Evolutionary conservation across 331 rosid species (phyloP).

Genomic region (Pyrus hybrid): DNA sequence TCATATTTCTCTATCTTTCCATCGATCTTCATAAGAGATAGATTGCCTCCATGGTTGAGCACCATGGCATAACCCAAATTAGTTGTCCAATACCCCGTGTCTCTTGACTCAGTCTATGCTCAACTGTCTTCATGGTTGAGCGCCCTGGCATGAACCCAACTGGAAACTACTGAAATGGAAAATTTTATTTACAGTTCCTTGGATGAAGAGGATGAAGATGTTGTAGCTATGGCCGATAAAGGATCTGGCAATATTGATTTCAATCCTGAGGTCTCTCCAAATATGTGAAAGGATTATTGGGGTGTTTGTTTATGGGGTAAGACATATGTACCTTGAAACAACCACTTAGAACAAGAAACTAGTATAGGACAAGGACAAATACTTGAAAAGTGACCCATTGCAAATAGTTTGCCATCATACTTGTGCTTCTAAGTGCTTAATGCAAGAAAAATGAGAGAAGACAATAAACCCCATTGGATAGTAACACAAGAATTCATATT

Average conservation of each 20-base stretch:
- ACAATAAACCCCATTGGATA: neutral
- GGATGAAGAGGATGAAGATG: conserved; percentile 16
- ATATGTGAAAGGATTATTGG: conserved; percentile 33
- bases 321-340: conserved; percentile 1
- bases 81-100: too few species aligned
- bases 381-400: neutral
- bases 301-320: conserved; percentile 90
- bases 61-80: too few species aligned
- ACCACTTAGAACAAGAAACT: neutral
- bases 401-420: neutral
- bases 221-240: conserved; percentile 22
- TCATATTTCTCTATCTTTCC: too few species aligned
- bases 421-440: neutral
- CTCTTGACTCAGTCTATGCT: too few species aligned
- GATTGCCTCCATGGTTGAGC: too few species aligned
- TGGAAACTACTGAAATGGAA: conserved; percentile 10
- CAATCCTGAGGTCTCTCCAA: conserved; percentile 30
- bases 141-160: too few species aligned
- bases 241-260: conserved; percentile 28
- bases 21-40: too few species aligned
- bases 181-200: conserved; percentile 21
- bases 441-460: neutral
- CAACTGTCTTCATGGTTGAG: too few species aligned
- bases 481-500: neutral
- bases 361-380: neutral